These are phyloP conservation scores for Picochlorum sp. DNA, from an alignment of 139 green algal species.

Conservation along the genomic window DNA sequence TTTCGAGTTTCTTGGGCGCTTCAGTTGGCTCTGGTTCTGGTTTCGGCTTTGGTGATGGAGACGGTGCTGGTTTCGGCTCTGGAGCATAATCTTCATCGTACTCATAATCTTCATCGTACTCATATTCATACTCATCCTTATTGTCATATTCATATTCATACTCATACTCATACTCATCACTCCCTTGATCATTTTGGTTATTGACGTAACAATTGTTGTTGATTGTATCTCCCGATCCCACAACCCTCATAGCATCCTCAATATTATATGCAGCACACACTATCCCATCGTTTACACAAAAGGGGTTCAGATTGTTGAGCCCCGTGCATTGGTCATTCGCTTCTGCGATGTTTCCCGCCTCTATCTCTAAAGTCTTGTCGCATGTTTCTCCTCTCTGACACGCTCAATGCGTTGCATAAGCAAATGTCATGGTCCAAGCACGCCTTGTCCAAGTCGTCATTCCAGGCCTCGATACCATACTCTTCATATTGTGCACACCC, in stretches of 20 bases:
- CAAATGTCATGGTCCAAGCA: conserved; percentile 1
- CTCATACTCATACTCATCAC: neutral
- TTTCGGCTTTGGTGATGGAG: neutral
- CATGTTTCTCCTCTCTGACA: neutral
- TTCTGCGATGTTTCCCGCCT: neutral
- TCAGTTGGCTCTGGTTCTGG: neutral
- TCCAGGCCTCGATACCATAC: neutral
- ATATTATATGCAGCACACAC: neutral
- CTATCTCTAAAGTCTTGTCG: neutral
- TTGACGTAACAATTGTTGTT: neutral
- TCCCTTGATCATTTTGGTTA: neutral
- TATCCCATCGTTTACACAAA: neutral
- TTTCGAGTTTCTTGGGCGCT: neutral
- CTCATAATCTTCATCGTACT: neutral
- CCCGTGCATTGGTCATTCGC: neutral
- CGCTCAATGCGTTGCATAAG: neutral
- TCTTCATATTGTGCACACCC: neutral
- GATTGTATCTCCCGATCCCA: neutral
- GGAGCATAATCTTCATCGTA: neutral
- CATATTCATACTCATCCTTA: neutral
- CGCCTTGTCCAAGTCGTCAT: neutral
- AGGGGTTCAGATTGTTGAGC: neutral
- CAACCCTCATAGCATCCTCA: neutral
- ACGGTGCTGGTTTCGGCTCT: neutral
- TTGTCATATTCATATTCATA: neutral